These are phyloP conservation scores for Meripilus lineatus DNA, from an alignment of 1,284 basidiomycete species.

Conservation along the genomic window DNA sequence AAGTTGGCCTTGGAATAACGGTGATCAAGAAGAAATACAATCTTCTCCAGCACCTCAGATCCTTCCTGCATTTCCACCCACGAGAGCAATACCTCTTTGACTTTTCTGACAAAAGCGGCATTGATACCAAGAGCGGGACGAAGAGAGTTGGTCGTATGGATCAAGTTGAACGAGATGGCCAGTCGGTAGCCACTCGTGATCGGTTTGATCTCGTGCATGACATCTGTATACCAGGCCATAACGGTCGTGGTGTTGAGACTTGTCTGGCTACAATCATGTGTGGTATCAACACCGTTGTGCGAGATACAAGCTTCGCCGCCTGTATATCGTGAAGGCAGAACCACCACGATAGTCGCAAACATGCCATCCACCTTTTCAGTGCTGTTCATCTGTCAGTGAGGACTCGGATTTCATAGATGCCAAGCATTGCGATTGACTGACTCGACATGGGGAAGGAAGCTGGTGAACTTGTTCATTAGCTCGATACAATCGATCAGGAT, in stretches of 20 bases:
- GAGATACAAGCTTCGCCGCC: slow-evolving; percentile 38
- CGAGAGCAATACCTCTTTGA: not conserved
- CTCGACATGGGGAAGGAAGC: slow-evolving; percentile 31
- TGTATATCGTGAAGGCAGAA: slow-evolving; percentile 39
- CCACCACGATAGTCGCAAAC: slow-evolving; percentile 40
- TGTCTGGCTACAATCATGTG: slow-evolving; percentile 28
- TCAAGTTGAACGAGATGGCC: slow-evolving; percentile 42
- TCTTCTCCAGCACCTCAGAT: slow-evolving; percentile 5
- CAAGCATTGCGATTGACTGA: slow-evolving; percentile 12
- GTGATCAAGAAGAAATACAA: slow-evolving; percentile 25
- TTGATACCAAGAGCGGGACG: slow-evolving; percentile 26
- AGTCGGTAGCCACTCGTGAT: slow-evolving; percentile 39
- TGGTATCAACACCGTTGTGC: slow-evolving; percentile 25
- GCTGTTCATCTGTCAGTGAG: slow-evolving; percentile 16
- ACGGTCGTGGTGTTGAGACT: slow-evolving; percentile 30
- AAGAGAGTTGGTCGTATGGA: slow-evolving; percentile 34
- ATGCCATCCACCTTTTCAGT: slow-evolving; percentile 35
- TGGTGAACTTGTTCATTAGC: slow-evolving; percentile 3
- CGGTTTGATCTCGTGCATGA: slow-evolving; percentile 40
- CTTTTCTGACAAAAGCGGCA: not conserved
- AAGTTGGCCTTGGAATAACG: slow-evolving; percentile 21
- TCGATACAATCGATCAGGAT: not conserved
- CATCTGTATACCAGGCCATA: slow-evolving; percentile 45
- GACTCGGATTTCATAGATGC: not conserved
- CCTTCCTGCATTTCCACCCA: slow-evolving; percentile 1